phyloP scores from a whole-genome alignment of 2,329 filamentous ascomycete genomes.

The Phialophora expanda region DNA sequence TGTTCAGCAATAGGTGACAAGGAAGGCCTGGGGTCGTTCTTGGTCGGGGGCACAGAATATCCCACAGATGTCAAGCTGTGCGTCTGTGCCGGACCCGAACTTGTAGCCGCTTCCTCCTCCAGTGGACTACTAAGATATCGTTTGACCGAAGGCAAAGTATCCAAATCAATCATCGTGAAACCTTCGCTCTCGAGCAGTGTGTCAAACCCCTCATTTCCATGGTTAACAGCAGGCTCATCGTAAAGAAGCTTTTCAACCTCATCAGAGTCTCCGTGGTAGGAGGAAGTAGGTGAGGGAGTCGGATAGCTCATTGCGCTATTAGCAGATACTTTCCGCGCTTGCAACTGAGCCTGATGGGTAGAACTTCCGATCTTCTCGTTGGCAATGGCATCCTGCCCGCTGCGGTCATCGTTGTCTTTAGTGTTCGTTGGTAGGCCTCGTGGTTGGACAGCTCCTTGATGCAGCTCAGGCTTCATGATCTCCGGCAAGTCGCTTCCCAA shows the following conservation, averaged over 20 bases:
- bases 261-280: conserved; percentile 34
- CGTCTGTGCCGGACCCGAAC: neutral
- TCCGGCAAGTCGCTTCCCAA: conserved; percentile 22
- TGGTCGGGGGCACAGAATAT: neutral
- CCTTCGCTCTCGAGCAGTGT: conserved; percentile 63
- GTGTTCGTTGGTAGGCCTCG: conserved; percentile 31
- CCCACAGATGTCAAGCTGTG: neutral
- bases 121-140: conserved; percentile 31
- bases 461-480: conserved; percentile 35
- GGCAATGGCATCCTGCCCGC: neutral
- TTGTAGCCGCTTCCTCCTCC: conserved; percentile 2
- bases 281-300: conserved; percentile 39
- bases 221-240: conserved; percentile 30
- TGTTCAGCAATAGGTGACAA: neutral
- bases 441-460: conserved; percentile 32
- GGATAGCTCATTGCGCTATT: conserved; percentile 40
- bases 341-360: conserved; percentile 11
- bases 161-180: conserved; percentile 63
- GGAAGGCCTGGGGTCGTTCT: neutral
- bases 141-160: conserved; percentile 58
- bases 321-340: conserved; percentile 35
- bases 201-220: conserved; percentile 56
- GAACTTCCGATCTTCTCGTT: neutral
- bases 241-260: conserved; percentile 29
- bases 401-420: conserved; percentile 1